Conservation (phyloP, 306 rosid genomes). For the Cicer yamashitae region DNA sequence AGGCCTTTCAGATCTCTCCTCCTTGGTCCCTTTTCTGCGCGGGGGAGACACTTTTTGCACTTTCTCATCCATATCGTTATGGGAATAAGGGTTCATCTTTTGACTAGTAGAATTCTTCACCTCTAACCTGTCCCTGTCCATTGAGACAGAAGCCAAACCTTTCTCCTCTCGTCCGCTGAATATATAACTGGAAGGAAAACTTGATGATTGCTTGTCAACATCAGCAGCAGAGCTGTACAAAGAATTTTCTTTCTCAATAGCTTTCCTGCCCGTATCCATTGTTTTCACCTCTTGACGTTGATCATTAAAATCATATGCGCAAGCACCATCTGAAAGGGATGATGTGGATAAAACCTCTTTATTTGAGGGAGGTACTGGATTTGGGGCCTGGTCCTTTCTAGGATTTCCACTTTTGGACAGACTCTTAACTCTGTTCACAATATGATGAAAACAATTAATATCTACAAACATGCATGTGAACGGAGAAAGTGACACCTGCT, state of each 20-base stretch:
- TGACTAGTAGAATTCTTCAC: conserved; percentile 66
- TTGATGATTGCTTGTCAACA: conserved; percentile 62
- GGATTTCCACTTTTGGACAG: conserved; percentile 89
- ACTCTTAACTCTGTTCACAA: conserved; percentile 85
- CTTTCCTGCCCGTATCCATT: conserved; percentile 63
- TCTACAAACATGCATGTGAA: conserved; percentile 11
- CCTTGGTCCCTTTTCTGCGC: conserved; percentile 71
- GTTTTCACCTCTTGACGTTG: conserved; percentile 71
- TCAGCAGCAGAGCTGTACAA: conserved; percentile 64
- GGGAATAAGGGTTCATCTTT: conserved; percentile 63
- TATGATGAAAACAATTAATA: conserved; percentile 45
- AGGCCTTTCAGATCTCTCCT: conserved; percentile 77
- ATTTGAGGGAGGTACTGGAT: conserved; percentile 52
- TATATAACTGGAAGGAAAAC: conserved; percentile 54
- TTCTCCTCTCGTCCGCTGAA: conserved; percentile 67
- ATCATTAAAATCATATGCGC: conserved; percentile 62
- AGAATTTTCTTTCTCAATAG: conserved; percentile 64
- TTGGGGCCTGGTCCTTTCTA: conserved; percentile 76
- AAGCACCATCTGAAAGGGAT: conserved; percentile 57
- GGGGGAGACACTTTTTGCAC: conserved; percentile 93
- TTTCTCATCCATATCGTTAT: conserved; percentile 68
- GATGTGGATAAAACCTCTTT: conserved; percentile 71
- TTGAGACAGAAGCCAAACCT: conserved; percentile 55
- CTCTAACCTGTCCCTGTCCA: conserved; percentile 68
- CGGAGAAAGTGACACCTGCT: conserved; percentile 2